Evolutionary conservation across 2,329 filamentous ascomycete species (phyloP).

Genomic region (Epichloe sylvatica): DNA sequence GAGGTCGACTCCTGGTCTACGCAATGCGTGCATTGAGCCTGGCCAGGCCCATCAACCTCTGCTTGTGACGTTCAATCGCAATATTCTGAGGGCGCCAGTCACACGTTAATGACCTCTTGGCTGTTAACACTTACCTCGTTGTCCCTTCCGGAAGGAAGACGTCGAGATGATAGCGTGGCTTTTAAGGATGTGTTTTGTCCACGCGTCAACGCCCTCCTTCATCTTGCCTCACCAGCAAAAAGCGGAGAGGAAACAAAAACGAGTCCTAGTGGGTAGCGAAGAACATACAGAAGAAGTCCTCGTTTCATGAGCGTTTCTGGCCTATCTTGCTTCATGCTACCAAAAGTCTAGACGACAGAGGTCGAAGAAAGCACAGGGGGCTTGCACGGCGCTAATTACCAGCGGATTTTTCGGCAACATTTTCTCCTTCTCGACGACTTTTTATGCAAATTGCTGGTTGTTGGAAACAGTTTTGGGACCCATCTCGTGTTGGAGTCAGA

Average conservation of each 20-base stretch:
- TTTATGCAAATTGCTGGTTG: not conserved
- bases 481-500: slow-evolving; percentile 91
- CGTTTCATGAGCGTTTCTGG: not conserved
- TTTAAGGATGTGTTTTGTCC: slow-evolving; percentile 96
- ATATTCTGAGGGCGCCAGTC: slow-evolving; percentile 34
- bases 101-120: slow-evolving; percentile 16
- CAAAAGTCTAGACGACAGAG: slow-evolving; percentile 2
- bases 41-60: slow-evolving; percentile 45
- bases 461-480: slow-evolving; percentile 46
- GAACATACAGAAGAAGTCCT: slow-evolving; percentile 57
- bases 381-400: not conserved
- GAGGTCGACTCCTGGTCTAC: slow-evolving; percentile 13
- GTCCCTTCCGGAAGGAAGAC: slow-evolving; percentile 24
- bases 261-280: slow-evolving; percentile 77
- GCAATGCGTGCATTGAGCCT: slow-evolving; percentile 34
- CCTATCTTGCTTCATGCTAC: not conserved
- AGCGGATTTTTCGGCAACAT: not conserved
- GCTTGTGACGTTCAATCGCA: slow-evolving; percentile 28
- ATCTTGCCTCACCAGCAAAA: slow-evolving; percentile 17
- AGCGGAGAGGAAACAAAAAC: slow-evolving; percentile 84
- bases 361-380: slow-evolving; percentile 3
- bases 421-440: not conserved
- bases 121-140: slow-evolving; percentile 31
- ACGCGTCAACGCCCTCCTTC: slow-evolving; percentile 54
- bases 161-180: slow-evolving; percentile 56